Evolutionary conservation across 345 rosid species (phyloP).

Genomic region (Syzygium oleosum): DNA sequence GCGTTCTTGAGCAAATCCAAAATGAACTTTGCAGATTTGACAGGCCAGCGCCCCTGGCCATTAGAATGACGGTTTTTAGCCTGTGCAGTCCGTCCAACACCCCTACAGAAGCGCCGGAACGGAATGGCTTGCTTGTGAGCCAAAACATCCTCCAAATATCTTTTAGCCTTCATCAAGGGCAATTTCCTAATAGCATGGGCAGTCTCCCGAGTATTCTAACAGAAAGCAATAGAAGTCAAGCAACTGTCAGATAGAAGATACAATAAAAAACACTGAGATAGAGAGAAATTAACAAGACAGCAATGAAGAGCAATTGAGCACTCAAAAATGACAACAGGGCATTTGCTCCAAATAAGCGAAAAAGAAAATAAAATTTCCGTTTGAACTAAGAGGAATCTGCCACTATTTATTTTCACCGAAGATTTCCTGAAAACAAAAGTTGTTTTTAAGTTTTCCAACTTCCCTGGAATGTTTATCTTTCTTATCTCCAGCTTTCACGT

Average conservation of each 20-base stretch:
- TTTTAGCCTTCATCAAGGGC: slow-evolving; percentile 61
- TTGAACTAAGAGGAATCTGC: neutral
- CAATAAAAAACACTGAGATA: neutral
- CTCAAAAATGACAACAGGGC: neutral
- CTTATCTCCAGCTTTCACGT: neutral
- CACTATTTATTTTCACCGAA: neutral
- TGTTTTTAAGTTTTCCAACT: neutral
- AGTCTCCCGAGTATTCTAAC: slow-evolving; percentile 73
- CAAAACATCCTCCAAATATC: slow-evolving; percentile 71
- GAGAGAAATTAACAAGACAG: neutral
- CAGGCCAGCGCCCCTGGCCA: slow-evolving; percentile 82
- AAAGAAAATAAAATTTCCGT: neutral
- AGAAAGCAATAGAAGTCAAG: slow-evolving; percentile 32
- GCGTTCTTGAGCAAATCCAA: slow-evolving; percentile 47
- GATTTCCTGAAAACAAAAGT: neutral
- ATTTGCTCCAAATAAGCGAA: neutral
- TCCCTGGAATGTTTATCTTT: neutral
- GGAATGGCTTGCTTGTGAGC: slow-evolving; percentile 81
- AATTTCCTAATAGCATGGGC: slow-evolving; percentile 53
- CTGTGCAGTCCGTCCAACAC: slow-evolving; percentile 79
- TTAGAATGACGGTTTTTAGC: slow-evolving; percentile 74
- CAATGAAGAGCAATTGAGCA: neutral
- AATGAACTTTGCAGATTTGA: slow-evolving; percentile 35
- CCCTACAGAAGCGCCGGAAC: slow-evolving; percentile 63
- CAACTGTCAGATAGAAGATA: slow-evolving; percentile 15